Evolutionary conservation across 768 basidiomycete species (phyloP).

Genomic region (Rhizopogon sp.): DNA sequence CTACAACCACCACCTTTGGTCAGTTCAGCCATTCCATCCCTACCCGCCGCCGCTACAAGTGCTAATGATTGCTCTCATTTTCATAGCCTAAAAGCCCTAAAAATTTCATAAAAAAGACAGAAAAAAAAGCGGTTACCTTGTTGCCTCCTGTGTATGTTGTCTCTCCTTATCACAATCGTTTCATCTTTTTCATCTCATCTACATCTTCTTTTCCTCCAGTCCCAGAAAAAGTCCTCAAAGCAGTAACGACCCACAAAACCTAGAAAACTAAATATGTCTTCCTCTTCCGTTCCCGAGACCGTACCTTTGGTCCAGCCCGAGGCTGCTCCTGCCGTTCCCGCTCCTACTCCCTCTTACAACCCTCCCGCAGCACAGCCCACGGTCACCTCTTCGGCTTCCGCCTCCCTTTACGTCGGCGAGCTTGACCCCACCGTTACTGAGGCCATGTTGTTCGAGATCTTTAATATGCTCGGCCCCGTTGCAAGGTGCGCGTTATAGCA

Average conservation of each 20-base stretch:
- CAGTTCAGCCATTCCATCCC: conserved; percentile 21
- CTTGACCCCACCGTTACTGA: conserved; percentile 97
- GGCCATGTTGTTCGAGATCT: conserved; percentile 99
- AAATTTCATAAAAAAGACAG: conserved; percentile 62
- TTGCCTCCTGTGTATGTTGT: conserved; percentile 62
- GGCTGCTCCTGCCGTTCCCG: conserved; percentile 38
- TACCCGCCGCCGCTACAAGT: conserved; percentile 9
- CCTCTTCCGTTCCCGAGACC: conserved; percentile 50
- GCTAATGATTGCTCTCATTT: conserved; percentile 14
- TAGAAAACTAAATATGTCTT: conserved; percentile 56
- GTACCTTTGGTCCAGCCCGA: conserved; percentile 48
- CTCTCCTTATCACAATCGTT: conserved; percentile 8
- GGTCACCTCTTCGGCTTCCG: conserved; percentile 69
- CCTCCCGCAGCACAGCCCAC: conserved; percentile 39
- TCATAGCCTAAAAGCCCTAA: conserved; percentile 54
- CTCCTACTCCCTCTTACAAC: conserved; percentile 52
- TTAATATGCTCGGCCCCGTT: conserved; percentile 99
- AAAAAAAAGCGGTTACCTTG: conserved; percentile 75
- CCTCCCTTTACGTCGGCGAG: conserved; percentile 98
- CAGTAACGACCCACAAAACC: conserved; percentile 82
- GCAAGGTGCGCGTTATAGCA: conserved; percentile 62
- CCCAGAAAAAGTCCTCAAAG: conserved; percentile 82
- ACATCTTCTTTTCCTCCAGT: conserved; percentile 28
- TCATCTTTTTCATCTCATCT: conserved; percentile 12
- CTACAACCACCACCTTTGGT: conserved; percentile 68